Evolutionary conservation across 164 flowering plant species (phyloP).

Genomic region (Sextonia rubra): DNA sequence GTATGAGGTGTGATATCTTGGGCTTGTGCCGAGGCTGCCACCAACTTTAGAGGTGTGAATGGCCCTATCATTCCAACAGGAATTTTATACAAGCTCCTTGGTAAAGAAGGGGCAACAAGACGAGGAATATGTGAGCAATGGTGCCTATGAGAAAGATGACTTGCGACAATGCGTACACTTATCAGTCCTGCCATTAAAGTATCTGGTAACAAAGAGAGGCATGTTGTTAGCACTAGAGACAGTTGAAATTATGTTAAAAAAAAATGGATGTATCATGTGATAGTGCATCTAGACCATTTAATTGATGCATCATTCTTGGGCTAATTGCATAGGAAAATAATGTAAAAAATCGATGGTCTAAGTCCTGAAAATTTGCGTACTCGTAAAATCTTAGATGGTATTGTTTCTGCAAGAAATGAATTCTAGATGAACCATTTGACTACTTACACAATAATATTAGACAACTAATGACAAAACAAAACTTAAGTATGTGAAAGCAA

Average conservation of each 20-base stretch:
- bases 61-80: conserved; percentile 22
- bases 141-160: conserved; percentile 13
- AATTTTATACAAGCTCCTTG: conserved; percentile 9
- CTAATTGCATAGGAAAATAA: too few species aligned
- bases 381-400: too few species aligned
- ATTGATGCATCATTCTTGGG: too few species aligned
- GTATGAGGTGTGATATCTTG: conserved; percentile 17
- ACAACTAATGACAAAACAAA: too few species aligned
- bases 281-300: too few species aligned
- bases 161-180: conserved; percentile 19
- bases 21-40: conserved; percentile 42
- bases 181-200: conserved; percentile 48
- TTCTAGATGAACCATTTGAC: too few species aligned
- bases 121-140: conserved; percentile 9
- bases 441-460: too few species aligned
- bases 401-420: too few species aligned
- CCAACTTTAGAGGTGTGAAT: conserved; percentile 19
- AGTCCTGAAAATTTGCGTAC: too few species aligned
- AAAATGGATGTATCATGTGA: too few species aligned
- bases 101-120: conserved; percentile 11
- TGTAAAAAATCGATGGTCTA: too few species aligned
- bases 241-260: not conserved
- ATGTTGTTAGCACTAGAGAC: not conserved
- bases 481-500: too few species aligned
- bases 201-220: conserved; percentile 9